These are phyloP conservation scores for Tricholoma furcatifolium DNA, from an alignment of 768 basidiomycete species.

Conservation along the genomic window DNA sequence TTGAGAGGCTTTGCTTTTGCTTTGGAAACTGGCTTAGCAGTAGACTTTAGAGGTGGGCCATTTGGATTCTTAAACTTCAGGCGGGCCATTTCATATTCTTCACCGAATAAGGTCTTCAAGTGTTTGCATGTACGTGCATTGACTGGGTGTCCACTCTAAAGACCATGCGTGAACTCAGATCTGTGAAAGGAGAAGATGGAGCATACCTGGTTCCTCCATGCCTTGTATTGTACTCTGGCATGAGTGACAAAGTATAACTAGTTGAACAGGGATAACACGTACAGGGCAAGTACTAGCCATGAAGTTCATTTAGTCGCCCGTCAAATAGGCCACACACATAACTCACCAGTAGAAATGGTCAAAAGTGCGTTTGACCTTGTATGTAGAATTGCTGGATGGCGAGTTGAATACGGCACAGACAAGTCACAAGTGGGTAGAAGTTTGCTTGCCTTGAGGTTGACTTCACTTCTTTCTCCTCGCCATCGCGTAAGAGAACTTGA, in stretches of 20 bases:
- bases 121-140: slow-evolving; percentile 52
- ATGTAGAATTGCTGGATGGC: slow-evolving; percentile 34
- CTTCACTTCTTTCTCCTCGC: slow-evolving; percentile 45
- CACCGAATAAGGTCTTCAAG: slow-evolving; percentile 41
- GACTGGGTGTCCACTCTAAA: slow-evolving; percentile 32
- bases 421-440: not conserved
- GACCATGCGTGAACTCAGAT: not conserved
- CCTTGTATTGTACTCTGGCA: slow-evolving; percentile 13
- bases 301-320: not conserved
- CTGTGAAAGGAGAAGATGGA: not conserved
- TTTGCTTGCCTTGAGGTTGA: slow-evolving; percentile 30
- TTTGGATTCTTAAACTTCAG: slow-evolving; percentile 41
- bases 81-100: slow-evolving; percentile 46
- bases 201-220: slow-evolving; percentile 32
- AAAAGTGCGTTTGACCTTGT: slow-evolving; percentile 41
- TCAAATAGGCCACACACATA: not conserved
- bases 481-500: slow-evolving; percentile 43
- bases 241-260: not conserved
- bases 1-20: slow-evolving; percentile 17
- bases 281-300: slow-evolving; percentile 31
- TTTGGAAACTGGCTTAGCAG: slow-evolving; percentile 18
- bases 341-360: slow-evolving; percentile 44
- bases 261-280: slow-evolving; percentile 9
- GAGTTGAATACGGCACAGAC: not conserved
- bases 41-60: slow-evolving; percentile 24